Evolutionary conservation across 2,329 filamentous ascomycete species (phyloP), one percentile per base, ranked within the genome.

Genomic region (Mariannaea elegans): DNA sequence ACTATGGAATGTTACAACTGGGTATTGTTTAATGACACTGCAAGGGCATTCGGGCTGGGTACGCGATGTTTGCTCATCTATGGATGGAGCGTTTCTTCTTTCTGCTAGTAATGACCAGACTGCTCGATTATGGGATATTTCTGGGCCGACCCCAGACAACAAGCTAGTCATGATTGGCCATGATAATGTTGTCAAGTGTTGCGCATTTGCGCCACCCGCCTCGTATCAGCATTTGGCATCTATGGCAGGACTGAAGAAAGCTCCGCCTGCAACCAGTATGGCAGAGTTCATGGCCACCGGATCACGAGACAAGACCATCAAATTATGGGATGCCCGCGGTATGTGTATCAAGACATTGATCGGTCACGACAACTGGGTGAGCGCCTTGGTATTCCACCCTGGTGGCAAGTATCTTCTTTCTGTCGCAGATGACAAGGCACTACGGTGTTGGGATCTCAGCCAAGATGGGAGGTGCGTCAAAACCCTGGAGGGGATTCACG

Each of bases 301-400:
- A 7, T 90, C 90, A 9, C 84, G 94, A 74, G 94, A 97, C 76
- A 97, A 97, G 80, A 90, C 89, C 0, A 97, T 98, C 72, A 90
- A 89, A 70, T 79, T 98, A 4, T 97, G 93, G 93, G 92, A 97
- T 74, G 85, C 89, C 9, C 86, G 93, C 51, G 94, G 94, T 27
- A 93, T 90, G 12, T 87, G 92, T 63, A 88, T 97, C 73, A 95
- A 93, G 75, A 95, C 91, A 0, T 81, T 98, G 2, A 80, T 88
- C 1, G 94, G 94, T 2, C 94, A 97, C 73, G 94, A 97, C 75
- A 97, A 97, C 73, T 98, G 94, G 94, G 87, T 98, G 7, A 88
- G 92, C 29, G 91, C 86, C 1, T 77, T 97, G 5, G 88, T 93
- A 12, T 98, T 97, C 75, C 94, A 97, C 71, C 94, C 94, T 0